phyloP scores from a whole-genome alignment of 169 alveolate genomes.

The Cryptosporidium sp. region DNA sequence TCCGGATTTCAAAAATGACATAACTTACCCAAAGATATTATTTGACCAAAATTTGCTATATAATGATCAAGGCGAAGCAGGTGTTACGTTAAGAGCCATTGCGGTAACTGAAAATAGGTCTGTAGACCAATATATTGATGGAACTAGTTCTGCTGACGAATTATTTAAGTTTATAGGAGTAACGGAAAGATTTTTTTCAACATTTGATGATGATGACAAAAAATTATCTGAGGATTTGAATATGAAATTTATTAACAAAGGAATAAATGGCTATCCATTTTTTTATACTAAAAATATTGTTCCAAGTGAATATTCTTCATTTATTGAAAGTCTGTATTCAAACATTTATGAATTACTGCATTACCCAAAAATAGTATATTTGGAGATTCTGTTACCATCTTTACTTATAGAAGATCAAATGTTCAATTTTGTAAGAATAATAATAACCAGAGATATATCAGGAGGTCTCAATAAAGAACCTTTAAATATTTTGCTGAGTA shows the following conservation, averaged over 20 bases:
- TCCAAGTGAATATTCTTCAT: not conserved
- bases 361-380: constrained; percentile 19
- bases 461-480: constrained; percentile 14
- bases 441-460: constrained; percentile 3
- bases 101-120: constrained; percentile 27
- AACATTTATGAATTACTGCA: constrained; percentile 14
- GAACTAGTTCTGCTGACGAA: constrained; percentile 16
- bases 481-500: constrained; percentile 4
- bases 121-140: not conserved
- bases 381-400: constrained; percentile 40
- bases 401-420: constrained; percentile 47
- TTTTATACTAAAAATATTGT: constrained; percentile 14
- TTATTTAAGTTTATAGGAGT: not conserved
- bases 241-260: constrained; percentile 20
- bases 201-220: constrained; percentile 12
- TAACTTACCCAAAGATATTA: not conserved
- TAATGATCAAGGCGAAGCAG: not conserved
- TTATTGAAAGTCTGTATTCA: constrained; percentile 1
- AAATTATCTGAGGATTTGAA: constrained; percentile 19
- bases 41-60: constrained; percentile 50
- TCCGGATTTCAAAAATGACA: constrained; percentile 7
- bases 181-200: not conserved
- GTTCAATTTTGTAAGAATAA: constrained; percentile 11
- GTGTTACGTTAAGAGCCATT: constrained; percentile 42
- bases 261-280: constrained; percentile 20